These are phyloP conservation scores for Irpex sp. DNA, from an alignment of 1,284 basidiomycete genomes.

Conservation along the genomic window DNA sequence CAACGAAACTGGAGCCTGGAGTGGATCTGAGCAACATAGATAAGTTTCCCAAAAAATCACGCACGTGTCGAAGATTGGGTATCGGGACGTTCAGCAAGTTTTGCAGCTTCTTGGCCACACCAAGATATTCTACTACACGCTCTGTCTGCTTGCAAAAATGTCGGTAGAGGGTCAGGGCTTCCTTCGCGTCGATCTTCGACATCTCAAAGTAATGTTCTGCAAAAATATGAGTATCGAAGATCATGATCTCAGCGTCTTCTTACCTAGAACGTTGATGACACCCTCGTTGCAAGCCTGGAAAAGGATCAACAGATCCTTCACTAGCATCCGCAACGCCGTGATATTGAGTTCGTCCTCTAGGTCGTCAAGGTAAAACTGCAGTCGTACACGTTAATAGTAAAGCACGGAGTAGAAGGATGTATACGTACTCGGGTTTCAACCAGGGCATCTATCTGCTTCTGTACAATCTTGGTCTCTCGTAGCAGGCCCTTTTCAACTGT, in stretches of 20 bases:
- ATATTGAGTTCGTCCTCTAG: constrained; percentile 90
- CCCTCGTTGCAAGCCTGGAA: constrained; percentile 98
- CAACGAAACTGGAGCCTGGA: constrained; percentile 87
- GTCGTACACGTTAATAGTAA: background rate
- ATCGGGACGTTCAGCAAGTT: constrained; percentile 92
- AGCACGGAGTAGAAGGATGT: background rate
- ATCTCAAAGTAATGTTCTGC: constrained; percentile 98
- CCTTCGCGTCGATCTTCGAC: constrained; percentile 87
- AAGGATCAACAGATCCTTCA: constrained; percentile 93
- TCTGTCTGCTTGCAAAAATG: constrained; percentile 96
- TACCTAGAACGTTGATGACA: constrained; percentile 93
- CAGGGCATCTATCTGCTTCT: constrained; percentile 84
- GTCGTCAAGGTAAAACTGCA: constrained; percentile 90
- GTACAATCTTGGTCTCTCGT: constrained; percentile 89
- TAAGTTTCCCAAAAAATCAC: constrained; percentile 24
- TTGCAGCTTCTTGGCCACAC: constrained; percentile 90
- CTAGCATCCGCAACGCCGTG: constrained; percentile 89
- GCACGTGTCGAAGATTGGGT: constrained; percentile 89
- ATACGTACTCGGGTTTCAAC: constrained; percentile 80
- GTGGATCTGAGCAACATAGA: background rate
- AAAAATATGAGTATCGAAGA: constrained; percentile 12
- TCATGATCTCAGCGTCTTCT: constrained; percentile 9
- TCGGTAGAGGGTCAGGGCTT: constrained; percentile 88
- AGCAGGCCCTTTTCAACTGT: constrained; percentile 95
- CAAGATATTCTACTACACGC: constrained; percentile 89